Evolutionary conservation across 2,329 filamentous ascomycete genomes (phyloP).

Genomic region (Ophiostoma sp.): DNA sequence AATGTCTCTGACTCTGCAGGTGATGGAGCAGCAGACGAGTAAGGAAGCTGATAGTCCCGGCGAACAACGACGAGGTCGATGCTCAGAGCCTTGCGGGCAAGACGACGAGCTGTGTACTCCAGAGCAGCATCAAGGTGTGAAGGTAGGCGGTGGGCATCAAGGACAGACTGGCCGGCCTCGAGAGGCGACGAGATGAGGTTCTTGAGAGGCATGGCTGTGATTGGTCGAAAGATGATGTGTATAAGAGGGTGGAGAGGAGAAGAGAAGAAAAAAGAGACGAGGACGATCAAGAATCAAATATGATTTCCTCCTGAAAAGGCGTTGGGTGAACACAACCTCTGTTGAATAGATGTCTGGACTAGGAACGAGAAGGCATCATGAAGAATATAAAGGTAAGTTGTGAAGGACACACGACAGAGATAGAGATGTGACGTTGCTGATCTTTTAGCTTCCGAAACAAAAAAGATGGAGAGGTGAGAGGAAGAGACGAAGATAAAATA

Average conservation of each 20-base stretch:
- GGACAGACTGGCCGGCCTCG: conserved; percentile 61
- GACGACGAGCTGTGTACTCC: conserved; percentile 57
- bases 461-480: neutral
- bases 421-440: conserved; percentile 10
- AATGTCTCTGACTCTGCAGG: neutral
- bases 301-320: neutral
- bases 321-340: neutral
- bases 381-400: neutral
- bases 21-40: conserved; percentile 38
- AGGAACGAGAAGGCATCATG: neutral
- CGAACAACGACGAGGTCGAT: conserved; percentile 60
- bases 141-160: conserved; percentile 60
- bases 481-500: conserved; percentile 17
- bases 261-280: neutral
- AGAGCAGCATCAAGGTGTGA: conserved; percentile 55
- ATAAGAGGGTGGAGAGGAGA: neutral
- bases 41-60: conserved; percentile 56
- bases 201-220: conserved; percentile 48
- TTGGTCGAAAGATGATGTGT: conserved; percentile 30
- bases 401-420: neutral
- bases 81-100: conserved; percentile 57
- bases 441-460: neutral
- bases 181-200: conserved; percentile 62
- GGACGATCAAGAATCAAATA: neutral
- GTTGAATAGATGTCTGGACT: neutral